Evolutionary conservation across 805 yeast species (phyloP), one percentile per base, ranked within the genome.

Genomic region (Huiozyma naganishii): DNA sequence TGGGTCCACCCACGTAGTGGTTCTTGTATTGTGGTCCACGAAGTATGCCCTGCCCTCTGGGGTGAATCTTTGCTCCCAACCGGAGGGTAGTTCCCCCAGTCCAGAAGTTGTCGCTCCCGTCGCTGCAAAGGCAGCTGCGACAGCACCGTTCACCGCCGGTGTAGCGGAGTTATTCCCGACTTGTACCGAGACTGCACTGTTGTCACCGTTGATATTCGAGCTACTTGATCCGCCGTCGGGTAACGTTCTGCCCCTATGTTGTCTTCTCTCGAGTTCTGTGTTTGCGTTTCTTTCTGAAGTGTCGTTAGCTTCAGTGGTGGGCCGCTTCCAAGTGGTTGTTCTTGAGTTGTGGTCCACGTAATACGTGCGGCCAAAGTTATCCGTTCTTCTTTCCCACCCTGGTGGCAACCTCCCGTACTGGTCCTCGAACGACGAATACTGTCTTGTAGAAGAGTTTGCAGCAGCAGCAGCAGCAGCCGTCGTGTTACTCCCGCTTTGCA

Each of bases 1-100:
- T 52, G 99, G 99, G 65, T 92, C 99, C 39, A 92, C 99, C 99
- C 99, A 92, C 9, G 99, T 92, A 4, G 99, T 92, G 1, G 99
- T 92, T 65, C 99, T 77, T n/a, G 98, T 92, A 65, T 92, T 92
- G 69, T 92, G 99, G 65, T 92, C 99, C 40, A 92, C 98, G 64
- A 89, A 92, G 67, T 92, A 92, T 6, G 97, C 94, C 62, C 98
- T 79, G 35, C 98, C 99, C 67, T 92, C 98, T 28, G 95, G 95
- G 6, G 99, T 92, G 57, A 84, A 83, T 51, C 99, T 74, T 69
- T 90, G 97, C 67, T 92, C 99, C 99, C 99, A 92, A 36, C 98
- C 99, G 8, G 95, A 78, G 7, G 99, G 99, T 50, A 92, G 72
- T 68, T 92, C 98, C 29, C 98, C 98, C 37, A 94, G 68, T 0